Percentiles rank a stretch among this genome's conserved stretches.
These are phyloP conservation scores for Trichosporon inkin DNA, from an alignment of 1,284 basidiomycete species.

Conservation along the genomic window DNA sequence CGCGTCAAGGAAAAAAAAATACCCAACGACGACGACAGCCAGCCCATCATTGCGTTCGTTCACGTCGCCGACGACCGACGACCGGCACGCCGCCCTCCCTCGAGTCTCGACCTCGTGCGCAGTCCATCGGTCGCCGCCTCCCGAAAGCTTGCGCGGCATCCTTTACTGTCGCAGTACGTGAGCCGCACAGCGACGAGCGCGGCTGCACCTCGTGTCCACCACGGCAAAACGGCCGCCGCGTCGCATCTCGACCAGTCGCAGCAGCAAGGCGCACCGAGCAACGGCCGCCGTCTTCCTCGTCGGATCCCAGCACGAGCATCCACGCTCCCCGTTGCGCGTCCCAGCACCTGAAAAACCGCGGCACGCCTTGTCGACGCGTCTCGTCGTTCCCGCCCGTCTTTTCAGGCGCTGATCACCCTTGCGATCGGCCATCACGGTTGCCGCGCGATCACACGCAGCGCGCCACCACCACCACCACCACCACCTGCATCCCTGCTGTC, in stretches of 20 bases:
- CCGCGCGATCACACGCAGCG: slow-evolving; percentile 1
- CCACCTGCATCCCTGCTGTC: too few species aligned
- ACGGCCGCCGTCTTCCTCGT: not conserved
- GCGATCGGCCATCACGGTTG: slow-evolving; percentile 7
- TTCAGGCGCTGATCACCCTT: not conserved
- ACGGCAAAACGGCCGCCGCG: not conserved
- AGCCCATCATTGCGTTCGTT: not conserved
- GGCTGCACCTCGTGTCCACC: too few species aligned
- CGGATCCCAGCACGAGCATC: not conserved
- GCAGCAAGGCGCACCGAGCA: not conserved
- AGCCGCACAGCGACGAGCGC: too few species aligned
- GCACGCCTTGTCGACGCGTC: not conserved
- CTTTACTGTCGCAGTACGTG: too few species aligned
- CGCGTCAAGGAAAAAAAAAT: not conserved
- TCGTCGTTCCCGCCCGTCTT: not conserved
- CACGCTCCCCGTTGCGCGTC: not conserved
- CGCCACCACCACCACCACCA: too few species aligned
- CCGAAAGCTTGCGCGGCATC: too few species aligned
- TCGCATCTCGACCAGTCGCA: not conserved
- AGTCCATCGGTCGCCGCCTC: not conserved
- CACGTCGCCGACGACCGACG: not conserved
- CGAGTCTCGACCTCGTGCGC: not conserved
- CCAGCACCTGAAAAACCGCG: not conserved
- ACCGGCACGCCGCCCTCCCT: not conserved
- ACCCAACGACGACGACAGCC: not conserved